A percentile compares a stretch with the other conserved stretches of the same genome.
These are phyloP conservation scores for Xylaria hypoxylon DNA, from an alignment of 2,329 filamentous ascomycete species.

Conservation along the genomic window DNA sequence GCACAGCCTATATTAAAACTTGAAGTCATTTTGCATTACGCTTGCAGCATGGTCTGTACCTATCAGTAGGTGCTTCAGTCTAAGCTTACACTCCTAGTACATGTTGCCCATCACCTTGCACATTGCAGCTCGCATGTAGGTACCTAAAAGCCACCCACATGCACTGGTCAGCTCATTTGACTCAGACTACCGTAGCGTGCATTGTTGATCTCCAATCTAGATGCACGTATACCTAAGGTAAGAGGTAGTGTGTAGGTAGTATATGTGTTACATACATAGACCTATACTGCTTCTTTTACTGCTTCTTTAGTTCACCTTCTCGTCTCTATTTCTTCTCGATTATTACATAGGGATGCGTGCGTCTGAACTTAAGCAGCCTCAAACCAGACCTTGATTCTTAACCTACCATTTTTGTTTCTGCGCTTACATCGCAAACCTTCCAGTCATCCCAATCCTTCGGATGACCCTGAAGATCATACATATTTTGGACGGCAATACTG, in stretches of 20 bases:
- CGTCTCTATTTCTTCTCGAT: conserved; percentile 24
- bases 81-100: neutral
- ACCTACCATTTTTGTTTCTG: conserved; percentile 42
- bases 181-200: conserved; percentile 35
- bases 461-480: conserved; percentile 17
- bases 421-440: conserved; percentile 40
- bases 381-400: conserved; percentile 38
- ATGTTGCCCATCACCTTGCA: conserved; percentile 5
- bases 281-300: conserved; percentile 21
- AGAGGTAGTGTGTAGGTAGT: conserved; percentile 4
- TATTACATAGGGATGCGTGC: conserved; percentile 13
- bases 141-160: conserved; percentile 32
- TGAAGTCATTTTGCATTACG: conserved; percentile 18
- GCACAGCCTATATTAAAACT: conserved; percentile 40
- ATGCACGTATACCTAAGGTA: conserved; percentile 8
- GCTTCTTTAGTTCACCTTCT: conserved; percentile 33
- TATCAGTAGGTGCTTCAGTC: too few species aligned
- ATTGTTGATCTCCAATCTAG: conserved; percentile 23
- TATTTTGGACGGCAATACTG: conserved; percentile 17
- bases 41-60: conserved; percentile 47
- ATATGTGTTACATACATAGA: conserved; percentile 15
- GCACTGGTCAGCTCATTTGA: conserved; percentile 33
- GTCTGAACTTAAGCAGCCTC: conserved; percentile 36
- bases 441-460: conserved; percentile 35
- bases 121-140: conserved; percentile 41